Evolutionary conservation across 495 filamentous ascomycete species (phyloP), one percentile per base, ranked within the genome.

Genomic region (Beverwykella pulmonaria): DNA sequence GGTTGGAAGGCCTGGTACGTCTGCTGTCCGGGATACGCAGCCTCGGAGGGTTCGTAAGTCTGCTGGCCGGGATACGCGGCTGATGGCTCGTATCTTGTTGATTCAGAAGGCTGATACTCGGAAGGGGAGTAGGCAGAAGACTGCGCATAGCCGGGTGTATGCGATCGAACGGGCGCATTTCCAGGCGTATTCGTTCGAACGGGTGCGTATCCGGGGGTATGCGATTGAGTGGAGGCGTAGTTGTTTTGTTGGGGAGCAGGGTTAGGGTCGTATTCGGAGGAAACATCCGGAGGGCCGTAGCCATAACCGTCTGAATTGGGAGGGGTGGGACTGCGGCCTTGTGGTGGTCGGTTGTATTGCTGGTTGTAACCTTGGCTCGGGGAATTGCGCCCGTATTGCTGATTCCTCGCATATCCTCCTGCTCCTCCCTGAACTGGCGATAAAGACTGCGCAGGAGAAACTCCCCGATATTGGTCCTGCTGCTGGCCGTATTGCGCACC

Each of bases 51-150:
- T 20, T 23, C 47, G 32, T 67, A 69, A 1, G 60, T 65, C 27
- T 59, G 55, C 50, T 69, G 67, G 22, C 67, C 67, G 19, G 67
- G 67, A 44, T 69, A 69, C 1, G 60, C 30, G 2, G 61, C 47
- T 20, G 67, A 20, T 12, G 63, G 49, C 25, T 68, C 58, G 26
- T 50, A 68, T 53, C 50, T 19, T 15, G 63, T 53, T 15, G 63
- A 34, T 10, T 20, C 63, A 10, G 56, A 36, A 14, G 55, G 63
- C 3, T 44, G 44, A 27, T 65, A 65, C 1, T 17, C 7, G 15
- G 55, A 26, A 27, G 12, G 14, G 2, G 57, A 47, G 15, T 30
- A 60, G 23, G 9, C 48, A 5, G 57, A 41, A 19, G 60, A 63
- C 3, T 27, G 29, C 14, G 39, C 29, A 26, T 32, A 25, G 36